Percentiles rank a stretch among this genome's conserved stretches.
These are phyloP conservation scores for Tuber umbilicatum DNA, from an alignment of 495 filamentous ascomycete species.

Conservation along the genomic window DNA sequence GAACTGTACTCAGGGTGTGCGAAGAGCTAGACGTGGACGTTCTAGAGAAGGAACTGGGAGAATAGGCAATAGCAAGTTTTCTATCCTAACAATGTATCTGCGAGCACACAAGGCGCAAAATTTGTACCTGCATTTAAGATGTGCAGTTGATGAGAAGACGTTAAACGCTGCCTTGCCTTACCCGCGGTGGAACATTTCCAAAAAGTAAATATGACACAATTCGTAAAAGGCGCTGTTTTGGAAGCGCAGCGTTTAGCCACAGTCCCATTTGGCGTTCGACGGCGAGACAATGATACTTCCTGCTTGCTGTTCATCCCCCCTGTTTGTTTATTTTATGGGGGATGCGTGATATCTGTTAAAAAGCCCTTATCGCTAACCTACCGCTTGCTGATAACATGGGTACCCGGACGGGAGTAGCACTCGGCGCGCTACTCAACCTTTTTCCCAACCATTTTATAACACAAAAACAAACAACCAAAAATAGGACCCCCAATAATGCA, in stretches of 20 bases:
- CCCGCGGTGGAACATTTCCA: neutral
- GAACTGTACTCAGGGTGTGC: constrained; percentile 77
- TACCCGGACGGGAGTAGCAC: neutral
- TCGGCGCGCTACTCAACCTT: neutral
- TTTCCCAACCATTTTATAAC: neutral
- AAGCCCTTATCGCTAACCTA: neutral
- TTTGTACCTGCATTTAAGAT: neutral
- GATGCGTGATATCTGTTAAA: neutral
- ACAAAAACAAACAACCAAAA: constrained; percentile 5
- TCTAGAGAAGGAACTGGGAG: constrained; percentile 45
- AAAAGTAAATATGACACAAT: neutral
- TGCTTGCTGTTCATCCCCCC: neutral
- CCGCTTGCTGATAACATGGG: neutral
- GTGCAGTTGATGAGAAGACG: neutral
- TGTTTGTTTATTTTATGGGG: neutral
- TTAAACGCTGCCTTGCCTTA: neutral
- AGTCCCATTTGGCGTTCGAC: neutral
- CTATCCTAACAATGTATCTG: neutral
- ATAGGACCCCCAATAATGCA: neutral
- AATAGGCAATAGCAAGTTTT: constrained; percentile 5
- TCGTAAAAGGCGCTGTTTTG: neutral
- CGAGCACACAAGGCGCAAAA: neutral
- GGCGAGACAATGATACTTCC: neutral
- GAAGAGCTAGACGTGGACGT: constrained; percentile 73
- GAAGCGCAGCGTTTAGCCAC: neutral